Evolutionary conservation across 164 flowering plant genomes (phyloP), one percentile per base, ranked within the genome.

Genomic region (Santalum album): DNA sequence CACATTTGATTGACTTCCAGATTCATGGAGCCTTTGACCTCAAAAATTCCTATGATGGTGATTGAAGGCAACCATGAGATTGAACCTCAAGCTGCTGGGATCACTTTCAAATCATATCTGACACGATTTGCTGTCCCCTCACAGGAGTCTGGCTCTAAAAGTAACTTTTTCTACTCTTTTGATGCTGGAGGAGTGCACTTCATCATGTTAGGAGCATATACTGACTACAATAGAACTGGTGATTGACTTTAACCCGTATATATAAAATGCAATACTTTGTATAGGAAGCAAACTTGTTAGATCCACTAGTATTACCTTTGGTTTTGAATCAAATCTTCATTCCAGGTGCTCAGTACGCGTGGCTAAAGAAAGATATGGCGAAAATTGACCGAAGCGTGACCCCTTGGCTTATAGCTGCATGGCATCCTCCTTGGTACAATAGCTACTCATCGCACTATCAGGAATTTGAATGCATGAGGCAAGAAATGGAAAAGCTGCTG

Each of bases 361-460:
- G 97, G 97, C 82, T 87, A 23, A 64, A 61, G 59, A 49, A 79
- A 42, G 91, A 90, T 67, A 64, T 90, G 16, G 47, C 44, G 27
- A 50, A 52, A 52, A 56, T 87, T 12, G 77, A 85, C 60, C 77
- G 91, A 2, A 49, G 23, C 9, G 69, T 73, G 46, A 90, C 91
- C 17, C 97, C 96, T 25, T 90, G 97, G 97, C 65, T 90, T 29
- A 83, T 90, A 44, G 96, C 96, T 60, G 79, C 94, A 24, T 87
- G 94, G 97, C 97, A 90, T 71, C 66, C 97, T 11, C 97, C 97
- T 25, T 90, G 97, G 97, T 90, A 90, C 51, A 90, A 82, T 49
- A 90, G 94, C 68, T 90, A 87, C 60, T 72, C 86, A 25, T 85
- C 97, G 3, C 97, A 90, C 60, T 90, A 90, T 63, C 90, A 85